Conservation (phyloP, 1,139 yeast genomes). For the Geotrichum histeridarum region DNA sequence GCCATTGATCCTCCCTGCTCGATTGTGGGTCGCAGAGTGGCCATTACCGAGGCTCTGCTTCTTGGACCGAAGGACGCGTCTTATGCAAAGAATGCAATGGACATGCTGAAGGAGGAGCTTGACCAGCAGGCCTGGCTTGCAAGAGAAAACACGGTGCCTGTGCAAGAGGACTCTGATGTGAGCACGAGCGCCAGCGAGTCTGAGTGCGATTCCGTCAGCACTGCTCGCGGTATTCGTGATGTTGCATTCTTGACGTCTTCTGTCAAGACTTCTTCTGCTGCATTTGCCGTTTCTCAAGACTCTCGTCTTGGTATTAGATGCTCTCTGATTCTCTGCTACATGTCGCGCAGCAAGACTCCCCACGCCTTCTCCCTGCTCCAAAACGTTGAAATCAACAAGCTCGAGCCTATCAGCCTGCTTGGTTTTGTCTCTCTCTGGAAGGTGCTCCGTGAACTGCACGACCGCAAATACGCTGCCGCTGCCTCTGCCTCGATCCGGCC, state of each 20-base stretch:
- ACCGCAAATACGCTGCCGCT: slow-evolving; percentile 13
- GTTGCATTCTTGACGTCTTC: slow-evolving; percentile 20
- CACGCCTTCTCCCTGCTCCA: slow-evolving; percentile 26
- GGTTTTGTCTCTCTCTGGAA: slow-evolving; percentile 36
- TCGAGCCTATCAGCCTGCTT: slow-evolving; percentile 33
- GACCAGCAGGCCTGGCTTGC: slow-evolving; percentile 20
- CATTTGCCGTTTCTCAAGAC: slow-evolving; percentile 26
- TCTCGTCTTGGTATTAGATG: slow-evolving; percentile 31
- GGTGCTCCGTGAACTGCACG: slow-evolving; percentile 21
- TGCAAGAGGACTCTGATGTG: slow-evolving; percentile 13
- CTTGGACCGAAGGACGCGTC: slow-evolving; percentile 29
- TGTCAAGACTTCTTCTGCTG: slow-evolving; percentile 10
- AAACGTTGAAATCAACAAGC: slow-evolving; percentile 23
- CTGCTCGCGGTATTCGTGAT: slow-evolving; percentile 12
- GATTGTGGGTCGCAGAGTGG: slow-evolving; percentile 32
- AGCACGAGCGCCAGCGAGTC: slow-evolving; percentile 13
- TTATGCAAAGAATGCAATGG: slow-evolving; percentile 25
- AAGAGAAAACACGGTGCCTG: slow-evolving; percentile 1
- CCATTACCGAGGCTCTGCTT: slow-evolving; percentile 32
- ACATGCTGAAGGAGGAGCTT: slow-evolving; percentile 25
- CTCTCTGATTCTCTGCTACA: slow-evolving; percentile 27
- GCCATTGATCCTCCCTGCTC: slow-evolving; percentile 33
- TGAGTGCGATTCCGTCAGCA: slow-evolving; percentile 16
- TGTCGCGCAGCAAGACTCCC: slow-evolving; percentile 22
- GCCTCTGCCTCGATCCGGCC: background rate